phyloP scores from a whole-genome alignment of 2,329 filamentous ascomycete genomes.

The Cercospora sp. region DNA sequence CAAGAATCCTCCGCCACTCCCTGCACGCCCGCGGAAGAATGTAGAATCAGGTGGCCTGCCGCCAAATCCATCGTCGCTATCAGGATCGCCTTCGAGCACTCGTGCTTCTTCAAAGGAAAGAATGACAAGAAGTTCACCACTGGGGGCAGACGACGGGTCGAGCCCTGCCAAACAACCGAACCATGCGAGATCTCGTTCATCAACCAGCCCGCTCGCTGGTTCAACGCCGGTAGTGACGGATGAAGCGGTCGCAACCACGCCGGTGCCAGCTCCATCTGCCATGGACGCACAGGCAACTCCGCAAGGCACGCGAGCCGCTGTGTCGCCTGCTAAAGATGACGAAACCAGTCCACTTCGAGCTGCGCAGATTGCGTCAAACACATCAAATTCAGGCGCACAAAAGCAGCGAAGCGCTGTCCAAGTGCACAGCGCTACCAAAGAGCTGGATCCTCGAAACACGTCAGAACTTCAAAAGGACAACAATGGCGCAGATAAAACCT shows the following conservation, averaged over 20 bases:
- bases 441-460: neutral
- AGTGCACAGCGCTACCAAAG: neutral
- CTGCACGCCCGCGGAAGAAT: neutral
- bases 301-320: neutral
- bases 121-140: neutral
- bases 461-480: slow-evolving; percentile 4
- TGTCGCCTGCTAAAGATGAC: neutral
- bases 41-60: neutral
- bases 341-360: neutral
- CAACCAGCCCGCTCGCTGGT: neutral
- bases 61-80: neutral
- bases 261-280: neutral
- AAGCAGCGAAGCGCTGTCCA: neutral
- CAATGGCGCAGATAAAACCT: slow-evolving; percentile 11
- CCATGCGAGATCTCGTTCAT: neutral
- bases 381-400: neutral
- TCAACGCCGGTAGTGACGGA: neutral
- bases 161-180: neutral
- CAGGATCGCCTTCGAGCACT: neutral
- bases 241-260: neutral
- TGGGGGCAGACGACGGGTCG: neutral
- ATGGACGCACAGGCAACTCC: neutral
- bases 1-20: slow-evolving; percentile 7
- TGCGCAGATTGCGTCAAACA: neutral
- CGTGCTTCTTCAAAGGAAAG: neutral